These are phyloP conservation scores for Nakazawaea ambrosiae DNA, from an alignment of 805 yeast species.

Conservation along the genomic window DNA sequence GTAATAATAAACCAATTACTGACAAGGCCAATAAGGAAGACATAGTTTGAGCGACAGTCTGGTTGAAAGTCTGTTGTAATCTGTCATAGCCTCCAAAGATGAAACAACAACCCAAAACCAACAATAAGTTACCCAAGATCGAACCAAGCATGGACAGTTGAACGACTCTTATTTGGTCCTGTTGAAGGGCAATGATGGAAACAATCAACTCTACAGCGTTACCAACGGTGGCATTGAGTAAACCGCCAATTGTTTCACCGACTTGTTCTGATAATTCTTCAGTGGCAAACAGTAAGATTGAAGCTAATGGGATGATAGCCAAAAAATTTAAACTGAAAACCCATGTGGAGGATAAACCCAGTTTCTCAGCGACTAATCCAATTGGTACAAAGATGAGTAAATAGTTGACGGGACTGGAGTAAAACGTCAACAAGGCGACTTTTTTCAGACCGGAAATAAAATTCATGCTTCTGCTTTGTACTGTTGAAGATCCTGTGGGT, in stretches of 20 bases:
- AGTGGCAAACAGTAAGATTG: constrained; percentile 84
- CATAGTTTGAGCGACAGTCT: constrained; percentile 98
- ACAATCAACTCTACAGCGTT: constrained; percentile 97
- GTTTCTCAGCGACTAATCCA: constrained; percentile 67
- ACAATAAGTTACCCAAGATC: constrained; percentile 76
- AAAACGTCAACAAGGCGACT: constrained; percentile 1
- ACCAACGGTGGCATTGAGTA: constrained; percentile 94
- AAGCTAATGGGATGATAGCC: constrained; percentile 90
- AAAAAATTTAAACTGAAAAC: constrained; percentile 73
- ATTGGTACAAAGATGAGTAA: constrained; percentile 81
- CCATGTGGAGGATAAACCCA: constrained; percentile 45
- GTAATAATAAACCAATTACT: constrained; percentile 80
- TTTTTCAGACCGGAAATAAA: neutral
- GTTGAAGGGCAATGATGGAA: constrained; percentile 78
- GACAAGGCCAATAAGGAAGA: constrained; percentile 87
- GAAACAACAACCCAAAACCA: constrained; percentile 95
- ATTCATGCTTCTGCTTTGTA: neutral
- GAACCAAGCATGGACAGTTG: constrained; percentile 98
- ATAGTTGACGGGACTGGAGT: constrained; percentile 52
- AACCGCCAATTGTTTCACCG: constrained; percentile 90
- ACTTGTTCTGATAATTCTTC: constrained; percentile 84
- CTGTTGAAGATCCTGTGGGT: neutral
- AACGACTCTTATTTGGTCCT: constrained; percentile 86
- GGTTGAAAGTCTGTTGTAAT: constrained; percentile 82
- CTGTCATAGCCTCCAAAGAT: constrained; percentile 87